These are phyloP conservation scores for Hericium coralloides DNA, from an alignment of 768 basidiomycete species.

Conservation along the genomic window DNA sequence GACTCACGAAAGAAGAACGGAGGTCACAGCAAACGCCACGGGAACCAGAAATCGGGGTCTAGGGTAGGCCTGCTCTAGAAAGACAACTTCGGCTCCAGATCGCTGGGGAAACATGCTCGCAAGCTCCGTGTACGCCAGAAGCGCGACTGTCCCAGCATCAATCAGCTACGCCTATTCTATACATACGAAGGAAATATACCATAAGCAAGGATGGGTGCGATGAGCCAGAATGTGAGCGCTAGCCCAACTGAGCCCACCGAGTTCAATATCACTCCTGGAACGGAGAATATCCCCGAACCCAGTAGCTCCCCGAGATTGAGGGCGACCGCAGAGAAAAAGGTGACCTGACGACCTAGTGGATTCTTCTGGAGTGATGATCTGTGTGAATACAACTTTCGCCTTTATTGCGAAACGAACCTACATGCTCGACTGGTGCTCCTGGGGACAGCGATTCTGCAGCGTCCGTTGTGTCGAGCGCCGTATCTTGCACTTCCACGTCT, in stretches of 20 bases:
- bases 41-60: slow-evolving; percentile 34
- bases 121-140: slow-evolving; percentile 30
- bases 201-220: slow-evolving; percentile 17
- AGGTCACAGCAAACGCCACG: slow-evolving; percentile 30
- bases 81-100: slow-evolving; percentile 41
- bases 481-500: not conserved
- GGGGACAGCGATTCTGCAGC: not conserved
- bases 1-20: slow-evolving; percentile 19
- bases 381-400: not conserved
- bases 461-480: not conserved
- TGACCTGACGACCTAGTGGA: slow-evolving; percentile 17
- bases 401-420: not conserved
- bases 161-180: not conserved
- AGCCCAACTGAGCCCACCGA: slow-evolving; percentile 20
- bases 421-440: not conserved
- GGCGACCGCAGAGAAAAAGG: slow-evolving; percentile 14
- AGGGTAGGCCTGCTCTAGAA: slow-evolving; percentile 35
- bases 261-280: slow-evolving; percentile 19
- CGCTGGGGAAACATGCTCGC: slow-evolving; percentile 40
- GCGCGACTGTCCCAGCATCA: not conserved
- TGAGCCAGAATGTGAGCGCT: slow-evolving; percentile 20
- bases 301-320: slow-evolving; percentile 15
- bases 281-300: slow-evolving; percentile 24
- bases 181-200: slow-evolving; percentile 8
- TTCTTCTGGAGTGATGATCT: slow-evolving; percentile 7